Evolutionary conservation across 257 asterid species (phyloP).

Genomic region (Henckelia pumila): DNA sequence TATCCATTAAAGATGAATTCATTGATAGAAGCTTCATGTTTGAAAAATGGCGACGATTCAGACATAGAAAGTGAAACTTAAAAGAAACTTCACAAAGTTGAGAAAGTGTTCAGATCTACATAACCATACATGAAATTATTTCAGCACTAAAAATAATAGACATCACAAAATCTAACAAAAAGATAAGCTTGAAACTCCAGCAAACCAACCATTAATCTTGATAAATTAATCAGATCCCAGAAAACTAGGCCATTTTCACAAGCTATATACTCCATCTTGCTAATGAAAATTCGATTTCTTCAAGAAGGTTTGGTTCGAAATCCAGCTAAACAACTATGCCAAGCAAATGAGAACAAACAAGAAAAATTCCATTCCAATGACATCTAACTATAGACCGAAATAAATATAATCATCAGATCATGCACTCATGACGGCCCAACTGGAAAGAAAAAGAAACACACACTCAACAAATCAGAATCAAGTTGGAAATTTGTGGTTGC

Average conservation of each 20-base stretch:
- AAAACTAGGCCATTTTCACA: constrained; percentile 16
- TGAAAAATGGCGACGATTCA: background rate
- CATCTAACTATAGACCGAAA: background rate
- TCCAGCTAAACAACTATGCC: constrained; percentile 19
- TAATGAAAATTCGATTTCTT: background rate
- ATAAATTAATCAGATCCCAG: constrained; percentile 26
- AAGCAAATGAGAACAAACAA: background rate
- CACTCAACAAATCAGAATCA: background rate
- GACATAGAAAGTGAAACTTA: background rate
- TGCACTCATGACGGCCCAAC: background rate
- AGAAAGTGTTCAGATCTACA: background rate
- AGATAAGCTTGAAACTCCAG: constrained; percentile 17
- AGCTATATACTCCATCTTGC: constrained; percentile 7
- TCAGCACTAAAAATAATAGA: constrained; percentile 11
- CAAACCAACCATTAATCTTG: constrained; percentile 22
- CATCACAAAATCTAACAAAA: background rate
- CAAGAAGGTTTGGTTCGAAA: constrained; percentile 5
- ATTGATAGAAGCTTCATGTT: background rate
- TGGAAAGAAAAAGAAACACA: background rate
- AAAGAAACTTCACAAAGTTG: background rate
- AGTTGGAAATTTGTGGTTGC: background rate
- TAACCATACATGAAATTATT: background rate
- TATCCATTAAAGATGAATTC: too few species aligned
- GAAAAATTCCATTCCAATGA: background rate
- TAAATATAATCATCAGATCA: constrained; percentile 6